Base-by-base conservation (phyloP, 495 filamentous ascomycete species). In the Neurospora hispaniola region DNA sequence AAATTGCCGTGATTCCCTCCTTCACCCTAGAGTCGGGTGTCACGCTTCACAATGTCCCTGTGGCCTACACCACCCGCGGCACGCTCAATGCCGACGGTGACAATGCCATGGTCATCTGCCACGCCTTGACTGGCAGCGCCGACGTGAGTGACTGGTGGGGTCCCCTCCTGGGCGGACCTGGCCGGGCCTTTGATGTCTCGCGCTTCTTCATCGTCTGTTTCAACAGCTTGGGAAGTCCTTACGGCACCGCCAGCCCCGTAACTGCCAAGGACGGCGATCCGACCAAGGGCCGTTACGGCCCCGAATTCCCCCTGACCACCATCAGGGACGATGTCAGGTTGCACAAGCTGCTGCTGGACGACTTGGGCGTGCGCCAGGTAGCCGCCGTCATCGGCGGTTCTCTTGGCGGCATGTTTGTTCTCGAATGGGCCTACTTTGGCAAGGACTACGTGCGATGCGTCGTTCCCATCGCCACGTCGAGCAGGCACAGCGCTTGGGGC, bases 101-200 rank as follows among this genome's bases (percentile, higher is more conserved):
- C 84, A 99, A 99, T 89, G 93, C 87, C 71, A 90, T 99, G 90
- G 91, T 99, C 70, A 97, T 99, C 76, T 99, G 96, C 82, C 96
- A 99, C 84, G 96, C 96, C 48, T 83, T 99, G 75, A 97, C 96
- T 43, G 96, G 96, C 69, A 97, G 94, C 76, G 94, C 96, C 71
- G 96, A 99, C 84, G 96, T 98, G 39, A 88, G 89, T 73, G 96
- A 99, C 83, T 99, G 96, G 96, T 99, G 96, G 96, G 96, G 96
- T 8, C 96, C 96, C 20, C 86, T 99, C 27, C 88, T 98, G 10
- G 94, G 94, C 39, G 93, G 94, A 10, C 88, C 91, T 70, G 94
- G 95, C 42, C 91, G 92, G 76, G 95, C 94, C 2, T 98, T 99
- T 78, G 96, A 99, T 81, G 89, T 90, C 14, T 92, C 93, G 14